Conservation (phyloP, 495 filamentous ascomycete genomes). For the Cairneyella variabilis region DNA sequence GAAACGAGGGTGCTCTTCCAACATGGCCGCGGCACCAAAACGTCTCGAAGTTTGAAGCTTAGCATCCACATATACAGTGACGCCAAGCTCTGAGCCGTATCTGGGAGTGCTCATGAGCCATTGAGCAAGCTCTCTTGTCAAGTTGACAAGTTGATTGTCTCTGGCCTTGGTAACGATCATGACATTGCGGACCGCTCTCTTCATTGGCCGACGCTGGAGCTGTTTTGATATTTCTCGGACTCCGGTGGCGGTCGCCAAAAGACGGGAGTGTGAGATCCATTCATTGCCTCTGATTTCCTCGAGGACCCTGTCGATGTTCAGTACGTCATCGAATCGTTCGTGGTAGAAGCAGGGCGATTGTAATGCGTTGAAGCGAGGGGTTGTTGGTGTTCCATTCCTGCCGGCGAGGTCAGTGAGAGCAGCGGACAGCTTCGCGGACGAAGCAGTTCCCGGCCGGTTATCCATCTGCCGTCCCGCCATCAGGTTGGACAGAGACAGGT, state of each 20-base stretch:
- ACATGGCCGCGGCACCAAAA: slow-evolving; percentile 71
- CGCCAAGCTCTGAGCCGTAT: slow-evolving; percentile 73
- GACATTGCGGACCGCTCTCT: slow-evolving; percentile 79
- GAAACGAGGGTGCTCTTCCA: slow-evolving; percentile 67
- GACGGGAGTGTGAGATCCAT: slow-evolving; percentile 82
- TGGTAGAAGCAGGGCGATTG: slow-evolving; percentile 97
- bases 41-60: slow-evolving; percentile 82
- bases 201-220: slow-evolving; percentile 82
- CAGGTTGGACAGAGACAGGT: slow-evolving; percentile 46
- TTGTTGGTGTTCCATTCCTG: slow-evolving; percentile 47
- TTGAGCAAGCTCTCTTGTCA: slow-evolving; percentile 79
- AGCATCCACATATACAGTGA: slow-evolving; percentile 92
- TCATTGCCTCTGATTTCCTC: slow-evolving; percentile 93
- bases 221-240: slow-evolving; percentile 95
- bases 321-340: slow-evolving; percentile 89
- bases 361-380: slow-evolving; percentile 60
- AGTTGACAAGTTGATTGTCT: slow-evolving; percentile 79
- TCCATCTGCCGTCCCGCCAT: slow-evolving; percentile 29
- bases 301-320: slow-evolving; percentile 90
- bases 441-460: slow-evolving; percentile 29
- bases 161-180: slow-evolving; percentile 97
- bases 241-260: slow-evolving; percentile 90
- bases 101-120: slow-evolving; percentile 85
- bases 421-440: slow-evolving; percentile 60
- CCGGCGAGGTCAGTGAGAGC: slow-evolving; percentile 59